These are phyloP conservation scores for Penicillium canariense DNA, from an alignment of 495 filamentous ascomycete species.

Conservation along the genomic window DNA sequence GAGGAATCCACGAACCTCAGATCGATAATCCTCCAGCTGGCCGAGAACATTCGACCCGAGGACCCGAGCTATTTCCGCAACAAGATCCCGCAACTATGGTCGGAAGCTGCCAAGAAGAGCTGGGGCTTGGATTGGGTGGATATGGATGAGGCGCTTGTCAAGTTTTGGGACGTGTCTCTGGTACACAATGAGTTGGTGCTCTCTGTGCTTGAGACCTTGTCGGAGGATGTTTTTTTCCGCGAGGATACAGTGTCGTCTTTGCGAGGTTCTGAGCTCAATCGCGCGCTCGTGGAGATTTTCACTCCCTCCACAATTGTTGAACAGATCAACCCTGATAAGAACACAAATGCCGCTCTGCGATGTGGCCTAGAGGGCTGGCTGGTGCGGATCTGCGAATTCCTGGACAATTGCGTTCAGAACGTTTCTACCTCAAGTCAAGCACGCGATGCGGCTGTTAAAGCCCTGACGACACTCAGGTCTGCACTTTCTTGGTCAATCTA, in stretches of 20 bases:
- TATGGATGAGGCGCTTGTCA: slow-evolving; percentile 83
- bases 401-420: slow-evolving; percentile 68
- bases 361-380: slow-evolving; percentile 87
- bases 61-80: slow-evolving; percentile 86
- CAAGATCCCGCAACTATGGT: slow-evolving; percentile 95
- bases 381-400: slow-evolving; percentile 67
- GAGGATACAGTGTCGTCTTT: slow-evolving; percentile 84
- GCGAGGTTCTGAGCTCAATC: slow-evolving; percentile 78
- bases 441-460: slow-evolving; percentile 62
- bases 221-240: slow-evolving; percentile 88
- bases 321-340: slow-evolving; percentile 70
- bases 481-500: slow-evolving; percentile 81
- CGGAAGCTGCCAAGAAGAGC: slow-evolving; percentile 86
- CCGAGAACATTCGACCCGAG: slow-evolving; percentile 64
- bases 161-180: slow-evolving; percentile 72
- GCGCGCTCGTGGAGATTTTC: slow-evolving; percentile 88
- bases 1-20: slow-evolving; percentile 65
- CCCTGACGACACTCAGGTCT: slow-evolving; percentile 70
- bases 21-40: slow-evolving; percentile 72
- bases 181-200: slow-evolving; percentile 79
- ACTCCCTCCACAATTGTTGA: slow-evolving; percentile 72
- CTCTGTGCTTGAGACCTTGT: slow-evolving; percentile 83
- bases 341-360: slow-evolving; percentile 57
- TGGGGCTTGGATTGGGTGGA: slow-evolving; percentile 91
- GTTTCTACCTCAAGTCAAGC: slow-evolving; percentile 62